phyloP scores from a whole-genome alignment of 1,284 basidiomycete genomes.

The Malassezia globosa region DNA sequence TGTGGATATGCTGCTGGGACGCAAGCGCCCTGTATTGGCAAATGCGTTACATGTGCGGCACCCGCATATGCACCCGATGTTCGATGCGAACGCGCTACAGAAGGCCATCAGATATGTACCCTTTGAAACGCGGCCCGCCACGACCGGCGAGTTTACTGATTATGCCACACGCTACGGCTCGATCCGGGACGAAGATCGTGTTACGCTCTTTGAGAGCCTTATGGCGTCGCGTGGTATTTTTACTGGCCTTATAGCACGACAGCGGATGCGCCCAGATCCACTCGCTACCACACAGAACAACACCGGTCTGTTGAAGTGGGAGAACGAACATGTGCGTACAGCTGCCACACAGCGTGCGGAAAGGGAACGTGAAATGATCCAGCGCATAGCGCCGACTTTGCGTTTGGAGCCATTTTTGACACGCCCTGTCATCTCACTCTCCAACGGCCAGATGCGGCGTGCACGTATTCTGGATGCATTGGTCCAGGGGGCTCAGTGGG shows the following conservation, averaged over 20 bases:
- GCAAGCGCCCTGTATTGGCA: neutral
- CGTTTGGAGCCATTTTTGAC: slow-evolving; percentile 29
- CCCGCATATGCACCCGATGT: neutral
- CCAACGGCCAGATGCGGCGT: slow-evolving; percentile 80
- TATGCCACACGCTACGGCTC: slow-evolving; percentile 40
- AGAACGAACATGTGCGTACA: slow-evolving; percentile 5
- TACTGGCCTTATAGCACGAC: slow-evolving; percentile 26
- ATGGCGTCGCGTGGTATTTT: slow-evolving; percentile 31
- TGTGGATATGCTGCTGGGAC: slow-evolving; percentile 21
- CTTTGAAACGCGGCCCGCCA: slow-evolving; percentile 22
- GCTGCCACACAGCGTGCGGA: slow-evolving; percentile 12
- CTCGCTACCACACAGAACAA: slow-evolving; percentile 12
- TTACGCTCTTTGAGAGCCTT: slow-evolving; percentile 37
- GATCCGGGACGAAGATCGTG: slow-evolving; percentile 33
- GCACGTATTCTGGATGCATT: slow-evolving; percentile 73
- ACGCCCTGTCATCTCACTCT: slow-evolving; percentile 54
- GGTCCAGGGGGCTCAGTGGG: slow-evolving; percentile 56
- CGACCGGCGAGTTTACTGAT: slow-evolving; percentile 30
- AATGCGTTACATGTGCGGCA: neutral
- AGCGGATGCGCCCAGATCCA: slow-evolving; percentile 31
- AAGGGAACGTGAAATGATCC: slow-evolving; percentile 19
- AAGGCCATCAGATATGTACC: slow-evolving; percentile 28
- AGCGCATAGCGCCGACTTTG: slow-evolving; percentile 24
- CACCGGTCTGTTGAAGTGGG: slow-evolving; percentile 27
- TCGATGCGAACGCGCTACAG: neutral